These are phyloP conservation scores for Isoetes taiwanensis DNA, from an alignment of 75 land plant genomes.

Conservation along the genomic window DNA sequence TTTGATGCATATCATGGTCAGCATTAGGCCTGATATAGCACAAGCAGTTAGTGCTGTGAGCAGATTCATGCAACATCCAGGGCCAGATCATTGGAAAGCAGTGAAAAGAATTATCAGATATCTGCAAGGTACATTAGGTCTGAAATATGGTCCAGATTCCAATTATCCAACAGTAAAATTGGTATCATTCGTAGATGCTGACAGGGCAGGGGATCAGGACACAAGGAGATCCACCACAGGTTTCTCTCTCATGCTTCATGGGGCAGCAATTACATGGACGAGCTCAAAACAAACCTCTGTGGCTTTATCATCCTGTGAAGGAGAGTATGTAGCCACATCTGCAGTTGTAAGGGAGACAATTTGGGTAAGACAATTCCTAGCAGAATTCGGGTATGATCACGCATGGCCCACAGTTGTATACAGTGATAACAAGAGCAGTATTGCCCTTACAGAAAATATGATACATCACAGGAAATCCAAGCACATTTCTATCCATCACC, in stretches of 20 bases:
- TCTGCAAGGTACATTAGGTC: too few species aligned
- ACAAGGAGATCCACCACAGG: slow-evolving; percentile 16
- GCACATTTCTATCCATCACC: slow-evolving; percentile 10
- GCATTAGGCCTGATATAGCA: too few species aligned
- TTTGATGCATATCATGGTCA: too few species aligned
- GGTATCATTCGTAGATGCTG: slow-evolving; percentile 12
- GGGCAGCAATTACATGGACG: slow-evolving; percentile 14
- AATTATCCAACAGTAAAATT: too few species aligned
- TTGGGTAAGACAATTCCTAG: slow-evolving; percentile 15
- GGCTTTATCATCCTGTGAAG: slow-evolving; percentile 10
- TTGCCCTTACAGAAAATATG: background rate
- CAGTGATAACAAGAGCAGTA: slow-evolving; percentile 13
- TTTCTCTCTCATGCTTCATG: slow-evolving; percentile 9
- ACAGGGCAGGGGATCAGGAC: slow-evolving; percentile 15
- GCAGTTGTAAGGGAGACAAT: slow-evolving; percentile 6
- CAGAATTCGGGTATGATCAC: background rate
- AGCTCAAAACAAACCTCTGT: slow-evolving; percentile 15
- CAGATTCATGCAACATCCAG: too few species aligned
- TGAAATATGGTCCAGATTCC: too few species aligned
- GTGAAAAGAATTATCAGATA: too few species aligned
- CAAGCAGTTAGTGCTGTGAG: too few species aligned
- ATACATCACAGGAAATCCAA: background rate
- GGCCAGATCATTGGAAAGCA: too few species aligned
- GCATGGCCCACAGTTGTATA: slow-evolving; percentile 6
- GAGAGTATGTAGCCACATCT: slow-evolving; percentile 10